Evolutionary conservation across 345 rosid genomes (phyloP), one percentile per base, ranked within the genome.

Genomic region (Salix udensis): DNA sequence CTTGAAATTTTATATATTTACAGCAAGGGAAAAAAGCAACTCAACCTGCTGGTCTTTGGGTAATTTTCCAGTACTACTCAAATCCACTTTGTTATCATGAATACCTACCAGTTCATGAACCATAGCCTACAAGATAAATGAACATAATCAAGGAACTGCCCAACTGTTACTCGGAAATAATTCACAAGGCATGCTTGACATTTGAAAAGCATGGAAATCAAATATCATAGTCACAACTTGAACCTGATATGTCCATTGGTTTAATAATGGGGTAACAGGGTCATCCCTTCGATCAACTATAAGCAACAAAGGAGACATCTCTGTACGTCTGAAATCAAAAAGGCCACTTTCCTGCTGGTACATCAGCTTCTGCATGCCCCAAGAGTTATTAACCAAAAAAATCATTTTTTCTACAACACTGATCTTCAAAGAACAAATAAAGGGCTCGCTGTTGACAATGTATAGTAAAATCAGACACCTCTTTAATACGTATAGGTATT

Each of bases 191-290:
- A 84, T 55, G 68, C 48, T 37, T 72, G 53, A 75, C 60, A 69
- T 34, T 23, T 64, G 62, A 74, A 81, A 40, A 53, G 60, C 39
- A 77, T 5, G 75, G 69, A 30, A 64, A 36, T 58, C 64, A 62
- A 39, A 37, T 34, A 68, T 60, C 24, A 77, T 15, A 76, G 69
- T 78, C 80, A 84, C 21, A 37, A 76, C 62, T 44, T 69, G 69
- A 81, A 91, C 97, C 97, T 93, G 97, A 86, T 96, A 96, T 76
- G 98, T 96, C 99, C 99, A 96, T 84, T 91, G 99, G 77, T 96
- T 96, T 76, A 92, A 87, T 82, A 96, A 84, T 53, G 99, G 98
- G 66, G 99, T 91, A 80, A 92, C 97, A 4, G 95, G 98, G 78
- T 96, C 98, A 81, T 96, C 98, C 80, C 99, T 93, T 87, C 98